Conservation (phyloP, 805 yeast genomes). For the Candida stauntonica region DNA sequence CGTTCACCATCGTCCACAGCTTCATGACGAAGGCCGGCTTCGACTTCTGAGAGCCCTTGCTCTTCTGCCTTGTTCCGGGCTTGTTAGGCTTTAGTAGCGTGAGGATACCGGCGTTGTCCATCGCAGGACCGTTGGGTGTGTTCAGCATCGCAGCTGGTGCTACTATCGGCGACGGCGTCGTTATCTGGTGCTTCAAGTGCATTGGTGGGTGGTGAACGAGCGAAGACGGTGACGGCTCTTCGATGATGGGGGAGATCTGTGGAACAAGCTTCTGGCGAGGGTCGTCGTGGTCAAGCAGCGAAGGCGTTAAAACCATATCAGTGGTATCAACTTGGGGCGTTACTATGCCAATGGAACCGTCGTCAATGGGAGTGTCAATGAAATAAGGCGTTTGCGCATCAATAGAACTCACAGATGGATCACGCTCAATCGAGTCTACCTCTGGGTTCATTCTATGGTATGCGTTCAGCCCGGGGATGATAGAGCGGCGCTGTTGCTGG, state of each 20-base stretch:
- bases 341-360: constrained; percentile 2
- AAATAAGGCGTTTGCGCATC: constrained; percentile 3
- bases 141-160: background rate
- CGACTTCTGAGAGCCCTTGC: constrained; percentile 34
- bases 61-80: constrained; percentile 1
- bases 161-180: background rate
- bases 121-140: background rate
- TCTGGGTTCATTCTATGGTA: background rate
- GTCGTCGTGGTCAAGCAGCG: constrained; percentile 4
- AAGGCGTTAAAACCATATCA: constrained; percentile 6
- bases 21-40: constrained; percentile 91
- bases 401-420: background rate
- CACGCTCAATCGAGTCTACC: background rate
- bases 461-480: background rate
- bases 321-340: constrained; percentile 9
- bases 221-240: background rate
- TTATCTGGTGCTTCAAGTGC: background rate
- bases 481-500: background rate
- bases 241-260: constrained; percentile 2
- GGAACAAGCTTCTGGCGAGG: background rate
- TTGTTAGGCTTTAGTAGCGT: constrained; percentile 7
- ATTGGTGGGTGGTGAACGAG: background rate
- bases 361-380: constrained; percentile 6
- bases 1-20: constrained; percentile 94
- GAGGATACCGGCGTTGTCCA: constrained; percentile 2